phyloP scores from a whole-genome alignment of 257 asterid genomes.

The Ophiorrhiza pumila region DNA sequence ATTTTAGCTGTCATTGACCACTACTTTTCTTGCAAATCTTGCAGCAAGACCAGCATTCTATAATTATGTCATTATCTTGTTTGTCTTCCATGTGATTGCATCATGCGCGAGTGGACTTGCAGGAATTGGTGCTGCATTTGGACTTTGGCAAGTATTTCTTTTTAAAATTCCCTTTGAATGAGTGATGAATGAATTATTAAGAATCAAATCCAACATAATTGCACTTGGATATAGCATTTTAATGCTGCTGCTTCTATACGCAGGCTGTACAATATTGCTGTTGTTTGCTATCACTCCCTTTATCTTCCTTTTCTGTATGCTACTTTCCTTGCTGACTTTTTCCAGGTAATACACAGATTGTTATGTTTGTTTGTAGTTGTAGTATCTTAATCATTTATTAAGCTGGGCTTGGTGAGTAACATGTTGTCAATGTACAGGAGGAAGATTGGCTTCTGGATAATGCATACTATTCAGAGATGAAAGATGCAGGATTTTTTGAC shows the following conservation, averaged over 20 bases:
- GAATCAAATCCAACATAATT: background rate
- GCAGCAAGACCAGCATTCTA: slow-evolving; percentile 90
- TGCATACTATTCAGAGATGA: slow-evolving; percentile 89
- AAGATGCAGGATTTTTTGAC: slow-evolving; percentile 87
- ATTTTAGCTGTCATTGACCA: background rate
- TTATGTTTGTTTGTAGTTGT: background rate
- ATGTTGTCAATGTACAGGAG: slow-evolving; percentile 42
- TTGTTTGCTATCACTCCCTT: slow-evolving; percentile 62
- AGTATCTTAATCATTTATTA: background rate
- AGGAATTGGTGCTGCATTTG: slow-evolving; percentile 61
- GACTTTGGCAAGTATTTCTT: slow-evolving; percentile 84
- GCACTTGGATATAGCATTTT: background rate
- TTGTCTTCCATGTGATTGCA: slow-evolving; percentile 39
- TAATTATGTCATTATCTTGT: slow-evolving; percentile 81
- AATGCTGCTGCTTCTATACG: slow-evolving; percentile 9
- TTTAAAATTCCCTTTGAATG: too few species aligned
- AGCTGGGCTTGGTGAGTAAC: background rate
- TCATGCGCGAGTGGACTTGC: slow-evolving; percentile 66
- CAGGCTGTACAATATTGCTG: slow-evolving; percentile 66
- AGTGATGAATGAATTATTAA: background rate
- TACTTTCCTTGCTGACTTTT: slow-evolving; percentile 71
- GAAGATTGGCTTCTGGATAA: slow-evolving; percentile 90
- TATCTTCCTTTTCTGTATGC: slow-evolving; percentile 71
- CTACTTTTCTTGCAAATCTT: background rate
- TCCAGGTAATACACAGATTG: slow-evolving; percentile 51